Conservation (phyloP, 768 basidiomycete species). For the Suillus decipiens region DNA sequence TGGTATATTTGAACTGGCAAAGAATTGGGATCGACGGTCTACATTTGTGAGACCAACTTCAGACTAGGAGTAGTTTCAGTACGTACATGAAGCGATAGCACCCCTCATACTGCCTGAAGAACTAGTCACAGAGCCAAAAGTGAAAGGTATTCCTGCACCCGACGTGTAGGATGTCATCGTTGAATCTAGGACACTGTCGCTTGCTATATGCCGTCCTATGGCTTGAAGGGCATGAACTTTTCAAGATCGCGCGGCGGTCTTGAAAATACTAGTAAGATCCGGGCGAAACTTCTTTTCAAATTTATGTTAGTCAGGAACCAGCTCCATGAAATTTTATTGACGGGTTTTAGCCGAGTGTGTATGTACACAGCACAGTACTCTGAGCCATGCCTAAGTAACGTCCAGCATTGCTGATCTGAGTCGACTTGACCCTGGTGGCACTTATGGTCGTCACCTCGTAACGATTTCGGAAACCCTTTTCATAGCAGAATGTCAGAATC, state of each 20-base stretch:
- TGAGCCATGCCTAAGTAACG: too few species aligned
- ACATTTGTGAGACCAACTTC: constrained; percentile 9
- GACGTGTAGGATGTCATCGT: constrained; percentile 49
- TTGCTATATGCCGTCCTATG: background rate
- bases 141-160: constrained; percentile 35
- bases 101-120: constrained; percentile 47
- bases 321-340: background rate
- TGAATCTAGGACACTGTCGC: background rate
- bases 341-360: too few species aligned
- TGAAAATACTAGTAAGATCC: constrained; percentile 3
- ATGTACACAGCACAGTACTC: too few species aligned
- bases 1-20: constrained; percentile 61
- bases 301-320: background rate
- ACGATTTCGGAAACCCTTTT: too few species aligned
- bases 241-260: background rate
- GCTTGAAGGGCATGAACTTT: background rate
- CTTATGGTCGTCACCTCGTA: too few species aligned
- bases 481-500: too few species aligned
- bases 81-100: constrained; percentile 63
- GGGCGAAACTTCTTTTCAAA: background rate
- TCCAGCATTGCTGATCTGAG: too few species aligned
- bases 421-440: too few species aligned
- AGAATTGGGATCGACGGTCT: constrained; percentile 73
- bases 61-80: background rate
- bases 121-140: constrained; percentile 50